Evolutionary conservation across 345 rosid species (phyloP), one percentile per base, ranked within the genome.

Genomic region (Combretum micranthum): DNA sequence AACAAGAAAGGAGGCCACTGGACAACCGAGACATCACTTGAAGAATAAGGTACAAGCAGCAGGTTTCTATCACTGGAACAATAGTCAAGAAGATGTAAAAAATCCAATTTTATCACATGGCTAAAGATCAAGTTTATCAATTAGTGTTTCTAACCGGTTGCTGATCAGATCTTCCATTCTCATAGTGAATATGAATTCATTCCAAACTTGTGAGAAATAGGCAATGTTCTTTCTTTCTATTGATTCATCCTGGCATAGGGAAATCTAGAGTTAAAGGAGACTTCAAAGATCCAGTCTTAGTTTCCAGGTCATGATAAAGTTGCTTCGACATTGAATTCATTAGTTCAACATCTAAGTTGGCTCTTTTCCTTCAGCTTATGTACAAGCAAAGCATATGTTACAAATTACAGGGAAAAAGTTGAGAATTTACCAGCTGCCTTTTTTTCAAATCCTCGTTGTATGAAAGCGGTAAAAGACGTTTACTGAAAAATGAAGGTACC

Each of bases 1-100:
- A 93, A 96, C 77, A 93, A 78, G 61, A 90, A 93, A 22, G 92
- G 99, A 45, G 99, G 99, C 99, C 99, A 93, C 60, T 89, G 99
- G 60, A 82, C 69, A 65, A 82, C 97, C 57, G 88, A 51, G 19
- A 83, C 81, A 26, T 78, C 85, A 61, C 19, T 70, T 56, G 88
- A 84, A 62, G 90, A 73, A 66, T 77, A 83, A 56, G 99, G 99
- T 62, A 93, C 83, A 22, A 87, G 99, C 47, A 93, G 78, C 84
- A 93, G 77, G 72, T 90, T 73, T 69, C 77, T 80, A 60, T 93
- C 99, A 55, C 99, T 93, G 69, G 32, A 74, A 42, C 48, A 67
- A 19, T 63, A 56, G 15, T 57, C 52, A 60, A 64, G 70, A 37
- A 65, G 53, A 61, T 20, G 59, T 55, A 66, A 32, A 47, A 66